Evolutionary conservation across 2,329 filamentous ascomycete genomes (phyloP), one percentile per base, ranked within the genome.

Genomic region (Stagonosporopsis chrysanthemi): DNA sequence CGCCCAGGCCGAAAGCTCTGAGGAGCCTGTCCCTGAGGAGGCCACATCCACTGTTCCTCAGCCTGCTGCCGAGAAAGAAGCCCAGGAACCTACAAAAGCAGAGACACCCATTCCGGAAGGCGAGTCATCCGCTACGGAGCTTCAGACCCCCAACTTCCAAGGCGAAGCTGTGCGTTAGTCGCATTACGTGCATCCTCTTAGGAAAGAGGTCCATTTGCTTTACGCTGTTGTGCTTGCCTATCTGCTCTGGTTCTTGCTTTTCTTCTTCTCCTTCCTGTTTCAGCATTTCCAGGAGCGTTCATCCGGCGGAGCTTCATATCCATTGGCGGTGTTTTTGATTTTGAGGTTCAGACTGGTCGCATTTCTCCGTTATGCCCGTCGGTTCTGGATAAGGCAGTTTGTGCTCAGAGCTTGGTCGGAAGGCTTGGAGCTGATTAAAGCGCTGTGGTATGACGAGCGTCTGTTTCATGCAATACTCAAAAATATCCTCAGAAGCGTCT

Each of bases 231-330:
- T 38, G 24, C 15, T 46, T 14, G 41, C 42, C 24, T 24, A 5
- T 23, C 35, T 36, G 9, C 15, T 36, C 23, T 52, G 29, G 36
- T 28, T 22, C 40, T 23, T 31, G 38, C 36, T 50, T 40, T 17
- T 50, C 31, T 42, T 17, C 42, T 36, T 43, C 33, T 12, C 46
- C 38, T 28, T 50, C 35, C 43, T 58, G 59, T 61, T 63, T 61
- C 52, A 69, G 72, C 72, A 74, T 75, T 74, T 74, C 63, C 69
- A 62, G 72, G 72, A 74, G 72, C 73, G 66, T 63, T 63, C 66
- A 64, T 65, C 64, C 65, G 64, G 64, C 51, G 61, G 56, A 67
- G 60, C 56, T 67, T 69, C 61, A 69, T 68, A 66, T 65, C 60
- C 66, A 69, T 67, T 63, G 61, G 58, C 47, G 65, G 69, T 69